These are phyloP conservation scores for Fraxinus pennsylvanica DNA, from an alignment of 257 asterid genomes.

Conservation along the genomic window DNA sequence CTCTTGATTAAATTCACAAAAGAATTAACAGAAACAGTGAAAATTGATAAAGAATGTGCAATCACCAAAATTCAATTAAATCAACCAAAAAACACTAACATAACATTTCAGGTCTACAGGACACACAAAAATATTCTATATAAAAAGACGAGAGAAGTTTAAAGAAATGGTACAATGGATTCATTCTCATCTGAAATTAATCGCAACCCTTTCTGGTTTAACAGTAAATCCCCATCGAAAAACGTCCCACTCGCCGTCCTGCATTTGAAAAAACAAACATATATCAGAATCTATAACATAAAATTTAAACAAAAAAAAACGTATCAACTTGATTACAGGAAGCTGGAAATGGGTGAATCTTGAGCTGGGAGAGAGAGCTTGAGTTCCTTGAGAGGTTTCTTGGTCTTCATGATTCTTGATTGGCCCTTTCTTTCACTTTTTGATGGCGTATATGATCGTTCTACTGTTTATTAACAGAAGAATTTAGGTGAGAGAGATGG, in stretches of 20 bases:
- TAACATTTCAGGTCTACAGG: background rate
- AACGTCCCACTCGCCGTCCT: conserved; percentile 98
- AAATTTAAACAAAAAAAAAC: background rate
- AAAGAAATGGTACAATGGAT: conserved; percentile 45
- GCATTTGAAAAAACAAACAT: conserved; percentile 23
- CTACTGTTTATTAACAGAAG: background rate
- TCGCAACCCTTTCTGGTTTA: conserved; percentile 84
- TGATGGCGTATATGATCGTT: background rate
- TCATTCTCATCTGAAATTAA: conserved; percentile 67
- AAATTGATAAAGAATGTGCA: background rate
- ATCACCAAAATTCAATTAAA: conserved; percentile 8
- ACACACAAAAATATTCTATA: background rate
- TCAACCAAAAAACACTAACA: background rate
- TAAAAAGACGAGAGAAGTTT: background rate
- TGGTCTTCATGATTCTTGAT: conserved; percentile 57
- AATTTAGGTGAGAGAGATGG: conserved; percentile 3
- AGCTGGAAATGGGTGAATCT: conserved; percentile 73
- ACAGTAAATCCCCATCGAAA: conserved; percentile 83
- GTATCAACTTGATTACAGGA: conserved; percentile 42
- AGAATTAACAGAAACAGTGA: background rate
- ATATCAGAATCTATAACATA: background rate
- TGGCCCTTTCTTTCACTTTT: conserved; percentile 5
- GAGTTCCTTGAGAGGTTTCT: conserved; percentile 82
- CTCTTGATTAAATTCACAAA: background rate
- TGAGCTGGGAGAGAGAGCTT: conserved; percentile 88